Percentiles rank a stretch among this genome's conserved stretches.
Conservation (phyloP, 768 basidiomycete genomes). For the Lentinula guzmanii region DNA sequence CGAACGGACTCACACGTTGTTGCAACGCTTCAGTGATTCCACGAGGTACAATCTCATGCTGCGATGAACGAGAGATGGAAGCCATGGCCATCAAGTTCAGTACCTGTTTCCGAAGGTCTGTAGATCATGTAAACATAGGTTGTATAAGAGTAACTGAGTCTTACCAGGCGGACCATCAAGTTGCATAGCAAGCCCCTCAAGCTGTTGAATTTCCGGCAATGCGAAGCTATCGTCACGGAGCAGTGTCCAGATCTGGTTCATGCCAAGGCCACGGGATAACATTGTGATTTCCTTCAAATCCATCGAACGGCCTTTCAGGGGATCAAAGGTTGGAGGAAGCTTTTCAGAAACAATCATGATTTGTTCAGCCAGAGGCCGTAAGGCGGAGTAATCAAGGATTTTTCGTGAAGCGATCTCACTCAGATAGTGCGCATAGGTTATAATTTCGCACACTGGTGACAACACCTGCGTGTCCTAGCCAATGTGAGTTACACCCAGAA, state of each 20-base stretch:
- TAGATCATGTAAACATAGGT: conserved; percentile 1
- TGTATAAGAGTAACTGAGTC: background rate
- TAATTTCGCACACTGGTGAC: conserved; percentile 18
- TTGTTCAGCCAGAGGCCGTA: conserved; percentile 54
- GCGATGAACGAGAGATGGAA: conserved; percentile 18
- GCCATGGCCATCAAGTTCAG: conserved; percentile 35
- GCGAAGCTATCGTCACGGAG: conserved; percentile 26
- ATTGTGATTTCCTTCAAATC: conserved; percentile 44
- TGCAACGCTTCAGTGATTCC: conserved; percentile 16
- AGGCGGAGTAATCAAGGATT: conserved; percentile 58
- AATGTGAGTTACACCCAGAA: background rate
- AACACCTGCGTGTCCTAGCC: background rate
- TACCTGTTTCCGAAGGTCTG: conserved; percentile 33
- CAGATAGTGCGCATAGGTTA: conserved; percentile 36
- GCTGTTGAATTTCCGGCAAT: conserved; percentile 8
- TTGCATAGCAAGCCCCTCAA: conserved; percentile 18
- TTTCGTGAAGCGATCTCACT: conserved; percentile 15
- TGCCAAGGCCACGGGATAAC: conserved; percentile 64
- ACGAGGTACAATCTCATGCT: background rate
- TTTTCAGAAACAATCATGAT: conserved; percentile 34
- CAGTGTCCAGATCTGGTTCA: conserved; percentile 66
- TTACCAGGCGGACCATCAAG: conserved; percentile 13
- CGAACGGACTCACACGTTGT: conserved; percentile 14
- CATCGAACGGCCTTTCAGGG: conserved; percentile 24
- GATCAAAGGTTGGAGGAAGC: conserved; percentile 25